phyloP scores from a whole-genome alignment of 768 basidiomycete genomes.

The Boletus subcaerulescens region DNA sequence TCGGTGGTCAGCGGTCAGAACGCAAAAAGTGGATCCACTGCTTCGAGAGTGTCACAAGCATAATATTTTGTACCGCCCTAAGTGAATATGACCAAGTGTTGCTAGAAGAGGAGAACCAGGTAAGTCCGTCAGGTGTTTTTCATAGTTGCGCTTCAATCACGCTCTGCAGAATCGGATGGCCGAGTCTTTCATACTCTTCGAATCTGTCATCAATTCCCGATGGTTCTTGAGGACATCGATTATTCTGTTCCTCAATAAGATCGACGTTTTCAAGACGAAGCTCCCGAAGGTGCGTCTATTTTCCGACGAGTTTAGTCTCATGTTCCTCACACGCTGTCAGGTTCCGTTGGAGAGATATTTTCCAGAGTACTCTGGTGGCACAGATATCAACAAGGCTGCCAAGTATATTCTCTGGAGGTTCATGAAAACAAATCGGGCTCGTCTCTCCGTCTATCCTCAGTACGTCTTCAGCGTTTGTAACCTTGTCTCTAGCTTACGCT shows the following conservation, averaged over 20 bases:
- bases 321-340: constrained; percentile 29
- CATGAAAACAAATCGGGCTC: constrained; percentile 84
- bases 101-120: constrained; percentile 50
- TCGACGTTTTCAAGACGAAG: constrained; percentile 75
- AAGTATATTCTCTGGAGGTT: constrained; percentile 95
- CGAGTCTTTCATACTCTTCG: constrained; percentile 72
- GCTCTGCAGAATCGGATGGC: constrained; percentile 63
- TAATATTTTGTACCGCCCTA: too few species aligned
- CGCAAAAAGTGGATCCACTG: too few species aligned
- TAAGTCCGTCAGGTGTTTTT: constrained; percentile 1
- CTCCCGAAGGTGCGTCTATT: constrained; percentile 44
- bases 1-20: too few species aligned
- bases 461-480: constrained; percentile 36
- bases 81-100: constrained; percentile 73
- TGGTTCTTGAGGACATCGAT: constrained; percentile 71
- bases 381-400: constrained; percentile 91
- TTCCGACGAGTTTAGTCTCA: fast-evolving
- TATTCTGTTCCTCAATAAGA: constrained; percentile 70
- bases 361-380: constrained; percentile 84
- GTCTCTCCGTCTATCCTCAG: constrained; percentile 90
- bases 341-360: constrained; percentile 78
- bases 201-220: constrained; percentile 74
- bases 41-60: too few species aligned
- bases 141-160: background rate
- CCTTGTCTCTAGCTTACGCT: background rate